Conservation (phyloP, 2,329 filamentous ascomycete genomes). For the Hypoxylon sp. region DNA sequence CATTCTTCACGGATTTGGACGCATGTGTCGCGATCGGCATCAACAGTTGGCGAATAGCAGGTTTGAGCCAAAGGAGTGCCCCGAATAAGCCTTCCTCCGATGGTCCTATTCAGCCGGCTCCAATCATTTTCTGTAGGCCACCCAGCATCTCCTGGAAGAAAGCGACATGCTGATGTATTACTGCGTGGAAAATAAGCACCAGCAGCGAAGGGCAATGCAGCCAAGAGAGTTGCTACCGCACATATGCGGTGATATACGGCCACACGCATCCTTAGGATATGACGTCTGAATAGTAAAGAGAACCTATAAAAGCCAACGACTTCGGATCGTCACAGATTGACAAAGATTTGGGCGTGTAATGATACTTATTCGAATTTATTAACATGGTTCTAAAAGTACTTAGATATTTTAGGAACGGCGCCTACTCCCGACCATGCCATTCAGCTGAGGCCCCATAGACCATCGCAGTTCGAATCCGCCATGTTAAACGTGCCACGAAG, state of each 20-base stretch:
- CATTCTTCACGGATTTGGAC: constrained; percentile 49
- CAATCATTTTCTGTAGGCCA: constrained; percentile 14
- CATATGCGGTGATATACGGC: constrained; percentile 1
- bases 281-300: neutral
- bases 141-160: constrained; percentile 30
- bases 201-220: constrained; percentile 9
- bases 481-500: neutral
- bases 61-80: constrained; percentile 1
- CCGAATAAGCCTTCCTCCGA: constrained; percentile 6
- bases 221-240: neutral
- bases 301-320: neutral
- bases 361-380: constrained; percentile 12
- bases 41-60: constrained; percentile 5
- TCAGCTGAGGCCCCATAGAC: constrained; percentile 8
- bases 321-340: neutral
- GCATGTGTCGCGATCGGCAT: constrained; percentile 37
- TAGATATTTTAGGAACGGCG: constrained; percentile 5
- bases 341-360: neutral
- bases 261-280: constrained; percentile 5
- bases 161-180: constrained; percentile 12
- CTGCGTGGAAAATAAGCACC: constrained; percentile 2
- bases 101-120: constrained; percentile 5
- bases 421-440: neutral
- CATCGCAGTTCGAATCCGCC: constrained; percentile 1
- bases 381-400: neutral